A percentile compares a stretch with the other conserved stretches of the same genome.
Conservation (phyloP, 2,329 filamentous ascomycete species). For the Alternaria alternata region DNA sequence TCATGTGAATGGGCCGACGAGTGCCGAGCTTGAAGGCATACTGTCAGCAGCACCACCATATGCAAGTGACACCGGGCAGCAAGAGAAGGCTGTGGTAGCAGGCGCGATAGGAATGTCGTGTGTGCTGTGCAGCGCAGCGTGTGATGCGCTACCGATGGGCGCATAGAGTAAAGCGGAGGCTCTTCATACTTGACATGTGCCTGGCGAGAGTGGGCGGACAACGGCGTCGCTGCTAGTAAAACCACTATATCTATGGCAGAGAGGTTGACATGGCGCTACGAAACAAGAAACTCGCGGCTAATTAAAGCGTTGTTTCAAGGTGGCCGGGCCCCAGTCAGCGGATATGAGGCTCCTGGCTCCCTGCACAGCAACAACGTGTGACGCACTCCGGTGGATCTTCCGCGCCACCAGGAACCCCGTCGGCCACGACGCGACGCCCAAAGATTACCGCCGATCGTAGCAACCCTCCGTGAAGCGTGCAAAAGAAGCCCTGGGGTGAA, state of each 20-base stretch:
- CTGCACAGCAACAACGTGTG: conserved; percentile 16
- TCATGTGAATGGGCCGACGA: conserved; percentile 13
- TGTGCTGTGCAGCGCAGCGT: background rate
- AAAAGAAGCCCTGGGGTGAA: background rate
- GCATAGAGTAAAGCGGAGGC: background rate
- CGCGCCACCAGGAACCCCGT: conserved; percentile 38
- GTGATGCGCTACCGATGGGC: background rate
- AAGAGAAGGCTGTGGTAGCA: background rate
- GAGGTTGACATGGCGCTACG: background rate
- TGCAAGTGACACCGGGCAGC: background rate
- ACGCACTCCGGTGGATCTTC: conserved; percentile 38
- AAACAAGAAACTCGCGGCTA: conserved; percentile 3
- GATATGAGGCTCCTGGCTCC: conserved; percentile 13
- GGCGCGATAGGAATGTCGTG: background rate
- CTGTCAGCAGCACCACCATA: background rate
- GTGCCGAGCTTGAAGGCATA: conserved; percentile 10
- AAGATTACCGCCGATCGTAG: conserved; percentile 10
- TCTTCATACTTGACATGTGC: conserved; percentile 1
- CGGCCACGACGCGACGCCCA: conserved; percentile 25
- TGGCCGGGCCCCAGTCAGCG: conserved; percentile 10
- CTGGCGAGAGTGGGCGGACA: background rate
- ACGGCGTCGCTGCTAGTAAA: background rate
- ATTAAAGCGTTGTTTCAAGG: conserved; percentile 17
- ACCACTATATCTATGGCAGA: background rate
- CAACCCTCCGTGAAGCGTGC: conserved; percentile 7